Evolutionary conservation across 495 filamentous ascomycete species (phyloP), one percentile per base, ranked within the genome.

Genomic region (Aspergillus cavernicola): DNA sequence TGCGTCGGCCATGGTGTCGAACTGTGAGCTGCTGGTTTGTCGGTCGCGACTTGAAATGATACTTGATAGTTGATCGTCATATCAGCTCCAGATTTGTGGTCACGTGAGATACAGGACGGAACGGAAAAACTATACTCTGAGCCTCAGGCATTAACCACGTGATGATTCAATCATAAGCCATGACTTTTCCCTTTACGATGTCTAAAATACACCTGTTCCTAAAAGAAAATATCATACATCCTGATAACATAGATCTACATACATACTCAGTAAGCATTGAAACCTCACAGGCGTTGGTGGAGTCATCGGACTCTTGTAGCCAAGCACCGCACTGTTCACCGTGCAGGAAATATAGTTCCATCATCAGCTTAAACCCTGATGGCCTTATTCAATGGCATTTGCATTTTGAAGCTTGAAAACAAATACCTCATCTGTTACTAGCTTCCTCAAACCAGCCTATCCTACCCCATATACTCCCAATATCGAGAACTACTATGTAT

Each of bases 81-180:
- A 54, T 54, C 52, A 47, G 52, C 52, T 53, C 51, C 52, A 54
- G 52, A 54, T 47, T 54, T 39, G 15, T 20, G 42, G 23, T 53
- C 51, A 53, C 51, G 51, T 53, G 51, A 8, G 9, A 4, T 11
- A 12, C n/a, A 11, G 19, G 13, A 13, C 28, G 44, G 44, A 0
- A 9, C 44, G 44, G 31, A 31, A 24, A 23, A 47, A 47, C 26
- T 16, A 18, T 8, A 24, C 4, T 15, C 35, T 16, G 35, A 38
- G 35, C n/a, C 35, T n/a, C 2, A 38, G 11, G 11, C 11, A 33
- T 33, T 29, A 9, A 29, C 26, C 26, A 29, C n/a, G n/a, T n/a
- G n/a, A n/a, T n/a, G n/a, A n/a, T n/a, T n/a, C n/a, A n/a, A n/a
- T n/a, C n/a, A n/a, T n/a, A n/a, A n/a, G n/a, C n/a, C n/a, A n/a